A percentile compares a stretch with the other conserved stretches of the same genome.
These are phyloP conservation scores for Colletotrichum plurivorum DNA, from an alignment of 2,329 filamentous ascomycete genomes.

Conservation along the genomic window DNA sequence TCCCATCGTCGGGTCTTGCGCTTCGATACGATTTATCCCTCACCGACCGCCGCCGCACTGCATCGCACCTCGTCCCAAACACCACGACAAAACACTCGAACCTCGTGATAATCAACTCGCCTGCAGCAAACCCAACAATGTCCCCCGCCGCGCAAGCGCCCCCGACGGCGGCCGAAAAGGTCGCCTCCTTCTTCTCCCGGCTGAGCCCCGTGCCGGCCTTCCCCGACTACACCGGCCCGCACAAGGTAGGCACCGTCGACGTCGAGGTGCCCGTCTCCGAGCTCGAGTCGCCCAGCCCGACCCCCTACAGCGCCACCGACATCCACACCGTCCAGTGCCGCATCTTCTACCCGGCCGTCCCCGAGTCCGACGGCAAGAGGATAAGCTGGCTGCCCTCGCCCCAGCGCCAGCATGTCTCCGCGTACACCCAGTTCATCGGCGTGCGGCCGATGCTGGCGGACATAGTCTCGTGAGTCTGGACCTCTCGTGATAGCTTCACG, in stretches of 20 bases:
- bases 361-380: slow-evolving; percentile 66
- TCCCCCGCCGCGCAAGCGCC: slow-evolving; percentile 33
- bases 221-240: slow-evolving; percentile 81
- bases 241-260: slow-evolving; percentile 84
- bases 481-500: neutral
- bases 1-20: slow-evolving; percentile 24
- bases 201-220: slow-evolving; percentile 80
- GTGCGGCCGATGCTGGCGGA: slow-evolving; percentile 70
- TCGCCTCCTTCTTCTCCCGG: slow-evolving; percentile 64
- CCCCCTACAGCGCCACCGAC: slow-evolving; percentile 66
- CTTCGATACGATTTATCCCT: slow-evolving; percentile 18
- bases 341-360: slow-evolving; percentile 82
- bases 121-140: slow-evolving; percentile 4
- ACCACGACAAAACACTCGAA: neutral
- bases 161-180: slow-evolving; percentile 49
- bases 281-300: slow-evolving; percentile 66
- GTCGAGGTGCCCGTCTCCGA: slow-evolving; percentile 81
- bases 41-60: neutral
- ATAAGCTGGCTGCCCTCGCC: slow-evolving; percentile 85
- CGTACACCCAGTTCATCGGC: slow-evolving; percentile 84
- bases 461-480: slow-evolving; percentile 69
- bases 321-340: slow-evolving; percentile 85
- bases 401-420: slow-evolving; percentile 80
- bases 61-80: neutral
- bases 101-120: too few species aligned